These are phyloP conservation scores for Herpetomonas tarakana DNA, from an alignment of 208 protist genomes.

Conservation along the genomic window DNA sequence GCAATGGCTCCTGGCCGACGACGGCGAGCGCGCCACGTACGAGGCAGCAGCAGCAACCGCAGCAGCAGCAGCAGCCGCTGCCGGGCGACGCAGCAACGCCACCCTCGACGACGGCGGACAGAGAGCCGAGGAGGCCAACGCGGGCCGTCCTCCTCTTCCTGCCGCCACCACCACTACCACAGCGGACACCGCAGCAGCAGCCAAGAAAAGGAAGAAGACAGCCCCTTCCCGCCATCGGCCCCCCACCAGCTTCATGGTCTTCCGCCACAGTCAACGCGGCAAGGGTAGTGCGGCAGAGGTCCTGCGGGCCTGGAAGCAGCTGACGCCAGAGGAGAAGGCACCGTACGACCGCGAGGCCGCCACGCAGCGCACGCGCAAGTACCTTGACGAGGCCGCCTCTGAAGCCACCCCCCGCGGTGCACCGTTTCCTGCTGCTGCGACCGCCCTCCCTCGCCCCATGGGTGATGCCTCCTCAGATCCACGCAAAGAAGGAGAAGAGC, in stretches of 20 bases:
- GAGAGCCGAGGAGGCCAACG: too few species aligned
- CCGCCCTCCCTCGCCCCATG: too few species aligned
- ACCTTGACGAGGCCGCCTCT: background rate
- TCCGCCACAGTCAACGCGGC: constrained; percentile 17
- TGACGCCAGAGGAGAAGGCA: constrained; percentile 46
- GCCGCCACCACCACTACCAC: too few species aligned
- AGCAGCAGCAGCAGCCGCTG: constrained; percentile 2
- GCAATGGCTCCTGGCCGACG: constrained; percentile 3
- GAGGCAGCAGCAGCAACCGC: background rate
- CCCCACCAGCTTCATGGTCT: constrained; percentile 33
- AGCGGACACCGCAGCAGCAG: too few species aligned
- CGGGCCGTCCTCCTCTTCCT: too few species aligned
- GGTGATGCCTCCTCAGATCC: too few species aligned
- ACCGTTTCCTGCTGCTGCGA: too few species aligned
- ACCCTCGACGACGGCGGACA: background rate
- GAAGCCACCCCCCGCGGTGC: too few species aligned
- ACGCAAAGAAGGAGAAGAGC: too few species aligned
- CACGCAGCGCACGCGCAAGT: constrained; percentile 18
- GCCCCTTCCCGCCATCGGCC: background rate
- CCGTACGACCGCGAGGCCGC: constrained; percentile 60
- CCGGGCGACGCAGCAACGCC: background rate
- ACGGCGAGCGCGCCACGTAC: background rate
- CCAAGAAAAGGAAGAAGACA: background rate
- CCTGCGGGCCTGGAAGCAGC: constrained; percentile 31
- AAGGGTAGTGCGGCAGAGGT: constrained; percentile 14